These are phyloP conservation scores for Zelopaecilomyces penicillatus DNA, from an alignment of 2,329 filamentous ascomycete genomes.

Conservation along the genomic window DNA sequence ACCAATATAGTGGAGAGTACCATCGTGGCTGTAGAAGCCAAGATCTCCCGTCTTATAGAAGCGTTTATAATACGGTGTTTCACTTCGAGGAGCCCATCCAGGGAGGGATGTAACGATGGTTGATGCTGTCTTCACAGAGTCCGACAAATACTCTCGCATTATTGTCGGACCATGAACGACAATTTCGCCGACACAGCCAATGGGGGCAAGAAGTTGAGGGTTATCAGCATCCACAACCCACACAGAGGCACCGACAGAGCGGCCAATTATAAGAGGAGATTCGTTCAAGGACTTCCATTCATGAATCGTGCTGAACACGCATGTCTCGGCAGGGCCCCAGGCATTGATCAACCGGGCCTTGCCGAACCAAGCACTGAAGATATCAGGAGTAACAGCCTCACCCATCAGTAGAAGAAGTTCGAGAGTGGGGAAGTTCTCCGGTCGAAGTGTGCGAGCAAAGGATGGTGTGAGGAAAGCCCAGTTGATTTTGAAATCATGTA, in stretches of 20 bases:
- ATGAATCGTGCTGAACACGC: background rate
- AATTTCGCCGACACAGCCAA: background rate
- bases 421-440: constrained; percentile 5
- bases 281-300: too few species aligned
- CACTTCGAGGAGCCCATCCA: too few species aligned
- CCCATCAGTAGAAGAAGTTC: constrained; percentile 6
- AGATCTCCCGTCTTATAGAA: background rate
- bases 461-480: constrained; percentile 9
- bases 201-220: background rate
- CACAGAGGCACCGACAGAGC: too few species aligned
- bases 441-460: constrained; percentile 12
- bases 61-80: background rate
- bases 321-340: constrained; percentile 9
- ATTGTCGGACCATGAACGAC: background rate
- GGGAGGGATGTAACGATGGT: background rate
- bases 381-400: constrained; percentile 7
- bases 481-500: constrained; percentile 1
- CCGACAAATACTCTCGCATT: background rate
- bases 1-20: background rate
- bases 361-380: constrained; percentile 7
- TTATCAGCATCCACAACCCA: background rate
- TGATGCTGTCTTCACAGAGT: background rate
- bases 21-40: constrained; percentile 5
- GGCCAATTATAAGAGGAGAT: too few species aligned
- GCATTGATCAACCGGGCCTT: constrained; percentile 6